These are phyloP conservation scores for Wilcoxina mikolae DNA, from an alignment of 495 filamentous ascomycete genomes.

Conservation along the genomic window DNA sequence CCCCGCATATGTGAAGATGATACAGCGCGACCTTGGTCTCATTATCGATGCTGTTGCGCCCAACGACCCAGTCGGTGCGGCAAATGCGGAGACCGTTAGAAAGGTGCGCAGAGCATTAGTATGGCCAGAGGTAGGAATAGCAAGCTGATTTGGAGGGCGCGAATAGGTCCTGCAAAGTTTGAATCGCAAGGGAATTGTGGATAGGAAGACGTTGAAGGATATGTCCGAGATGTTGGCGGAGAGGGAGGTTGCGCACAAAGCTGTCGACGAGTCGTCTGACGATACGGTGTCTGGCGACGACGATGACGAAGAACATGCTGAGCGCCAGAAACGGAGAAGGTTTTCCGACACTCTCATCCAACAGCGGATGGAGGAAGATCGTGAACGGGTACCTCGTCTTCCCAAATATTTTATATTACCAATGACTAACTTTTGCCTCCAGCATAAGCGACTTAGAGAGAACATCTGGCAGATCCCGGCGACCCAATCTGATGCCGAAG, in stretches of 20 bases:
- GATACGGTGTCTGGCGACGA: slow-evolving; percentile 12
- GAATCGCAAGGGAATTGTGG: slow-evolving; percentile 12
- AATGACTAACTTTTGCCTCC: neutral
- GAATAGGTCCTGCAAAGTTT: slow-evolving; percentile 23
- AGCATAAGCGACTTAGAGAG: slow-evolving; percentile 76
- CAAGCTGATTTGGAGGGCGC: neutral
- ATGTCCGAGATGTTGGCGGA: slow-evolving; percentile 14
- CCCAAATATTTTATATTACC: neutral
- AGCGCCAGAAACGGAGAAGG: neutral
- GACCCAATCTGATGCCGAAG: slow-evolving; percentile 32
- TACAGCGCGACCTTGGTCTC: slow-evolving; percentile 77
- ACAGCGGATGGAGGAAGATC: slow-evolving; percentile 90
- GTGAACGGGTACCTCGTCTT: slow-evolving; percentile 46
- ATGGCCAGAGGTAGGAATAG: neutral
- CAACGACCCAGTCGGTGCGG: slow-evolving; percentile 73
- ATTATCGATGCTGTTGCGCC: slow-evolving; percentile 83
- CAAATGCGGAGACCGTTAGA: slow-evolving; percentile 84
- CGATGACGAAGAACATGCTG: slow-evolving; percentile 18
- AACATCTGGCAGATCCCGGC: slow-evolving; percentile 71
- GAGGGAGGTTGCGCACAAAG: slow-evolving; percentile 21
- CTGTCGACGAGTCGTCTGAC: neutral
- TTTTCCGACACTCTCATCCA: slow-evolving; percentile 80
- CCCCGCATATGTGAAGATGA: slow-evolving; percentile 71
- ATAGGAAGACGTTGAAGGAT: slow-evolving; percentile 17
- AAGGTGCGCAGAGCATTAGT: slow-evolving; percentile 35